Percentiles rank a stretch among this genome's conserved stretches.
Conservation (phyloP, 306 rosid genomes). For the Elaeagnus macrophylla region DNA sequence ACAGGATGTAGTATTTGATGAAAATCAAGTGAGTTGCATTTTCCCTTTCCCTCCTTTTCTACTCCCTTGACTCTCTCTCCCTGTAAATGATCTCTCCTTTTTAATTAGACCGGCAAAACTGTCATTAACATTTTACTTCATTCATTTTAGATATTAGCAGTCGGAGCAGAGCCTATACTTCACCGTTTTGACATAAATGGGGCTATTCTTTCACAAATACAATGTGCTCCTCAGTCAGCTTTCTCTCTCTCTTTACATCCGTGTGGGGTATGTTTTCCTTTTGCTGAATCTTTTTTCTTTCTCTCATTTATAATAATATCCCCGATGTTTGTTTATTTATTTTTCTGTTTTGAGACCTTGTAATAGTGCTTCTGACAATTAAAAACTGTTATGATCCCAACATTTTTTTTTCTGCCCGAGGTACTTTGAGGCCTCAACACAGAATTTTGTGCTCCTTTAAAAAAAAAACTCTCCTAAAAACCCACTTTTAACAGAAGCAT, state of each 20-base stretch:
- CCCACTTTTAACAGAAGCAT: too few relatives aligned
- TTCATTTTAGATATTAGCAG: constrained; percentile 56
- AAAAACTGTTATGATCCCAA: too few relatives aligned
- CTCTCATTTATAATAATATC: too few relatives aligned
- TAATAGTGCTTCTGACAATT: too few relatives aligned
- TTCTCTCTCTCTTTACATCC: constrained; percentile 72
- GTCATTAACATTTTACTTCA: background rate
- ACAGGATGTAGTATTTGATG: constrained; percentile 71
- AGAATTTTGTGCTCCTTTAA: too few relatives aligned
- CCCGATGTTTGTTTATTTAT: background rate
- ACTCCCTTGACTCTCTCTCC: too few relatives aligned
- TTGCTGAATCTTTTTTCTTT: background rate
- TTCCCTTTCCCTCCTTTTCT: background rate
- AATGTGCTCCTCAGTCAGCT: constrained; percentile 72
- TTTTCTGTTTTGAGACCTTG: background rate
- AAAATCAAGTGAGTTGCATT: constrained; percentile 58
- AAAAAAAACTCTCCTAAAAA: too few relatives aligned
- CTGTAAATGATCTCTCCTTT: too few relatives aligned
- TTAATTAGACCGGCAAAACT: too few relatives aligned
- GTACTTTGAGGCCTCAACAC: too few relatives aligned
- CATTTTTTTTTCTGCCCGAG: too few relatives aligned
- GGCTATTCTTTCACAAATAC: constrained; percentile 71
- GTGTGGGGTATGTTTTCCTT: constrained; percentile 52
- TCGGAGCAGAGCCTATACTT: constrained; percentile 79
- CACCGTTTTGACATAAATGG: constrained; percentile 74